Percentiles rank a stretch among this genome's conserved stretches.
phyloP scores from a whole-genome alignment of 2,329 filamentous ascomycete genomes.

The Ceratocystis lukuohia region DNA sequence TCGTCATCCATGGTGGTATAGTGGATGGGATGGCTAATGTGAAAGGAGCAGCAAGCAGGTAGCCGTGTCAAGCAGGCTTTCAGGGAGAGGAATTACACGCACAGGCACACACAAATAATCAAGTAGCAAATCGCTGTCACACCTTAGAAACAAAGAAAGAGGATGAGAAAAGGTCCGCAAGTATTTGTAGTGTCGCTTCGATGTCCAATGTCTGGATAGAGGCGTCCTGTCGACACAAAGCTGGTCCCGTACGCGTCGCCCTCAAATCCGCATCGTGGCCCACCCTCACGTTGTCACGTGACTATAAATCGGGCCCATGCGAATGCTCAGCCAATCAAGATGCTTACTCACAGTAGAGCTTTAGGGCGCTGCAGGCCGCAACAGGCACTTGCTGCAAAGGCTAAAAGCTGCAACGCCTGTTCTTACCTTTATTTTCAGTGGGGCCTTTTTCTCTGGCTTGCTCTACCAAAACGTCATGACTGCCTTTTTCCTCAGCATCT shows the following conservation, averaged over 20 bases:
- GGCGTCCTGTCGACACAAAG: background rate
- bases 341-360: background rate
- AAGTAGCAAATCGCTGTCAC: no score
- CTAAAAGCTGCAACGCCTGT: background rate
- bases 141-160: no score
- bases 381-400: background rate
- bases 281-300: slow-evolving; percentile 6
- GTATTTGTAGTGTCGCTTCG: no score
- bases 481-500: background rate
- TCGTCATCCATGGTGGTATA: slow-evolving; percentile 26
- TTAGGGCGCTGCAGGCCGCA: background rate
- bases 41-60: background rate
- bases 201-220: no score
- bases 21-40: no score
- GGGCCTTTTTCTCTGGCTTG: background rate
- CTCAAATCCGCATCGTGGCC: background rate
- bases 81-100: no score
- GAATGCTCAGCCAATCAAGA: background rate
- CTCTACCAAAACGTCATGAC: slow-evolving; percentile 10
- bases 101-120: no score
- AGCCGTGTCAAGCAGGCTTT: background rate
- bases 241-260: background rate
- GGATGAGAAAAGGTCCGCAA: no score
- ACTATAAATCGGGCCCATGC: background rate
- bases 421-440: background rate